Evolutionary conservation across 1,284 basidiomycete species (phyloP), one percentile per base, ranked within the genome.

Genomic region (Apiotrichum domesticum): DNA sequence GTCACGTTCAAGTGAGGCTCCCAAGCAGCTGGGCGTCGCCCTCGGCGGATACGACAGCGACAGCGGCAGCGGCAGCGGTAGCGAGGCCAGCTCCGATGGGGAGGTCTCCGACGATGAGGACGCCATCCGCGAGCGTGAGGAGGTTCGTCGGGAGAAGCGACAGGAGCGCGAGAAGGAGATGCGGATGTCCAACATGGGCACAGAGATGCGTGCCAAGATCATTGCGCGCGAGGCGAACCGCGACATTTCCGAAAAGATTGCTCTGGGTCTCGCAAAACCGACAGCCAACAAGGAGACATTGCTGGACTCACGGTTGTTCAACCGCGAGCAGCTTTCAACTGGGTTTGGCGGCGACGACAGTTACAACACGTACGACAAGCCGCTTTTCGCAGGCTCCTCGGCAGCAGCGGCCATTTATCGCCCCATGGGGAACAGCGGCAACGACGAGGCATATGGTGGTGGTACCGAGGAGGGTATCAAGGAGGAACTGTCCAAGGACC

Each of bases 181-280:
- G 86, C 84, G 96, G 58, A 96, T 98, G 93, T 93, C 84, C 77
- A 98, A 98, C 72, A 99, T 99, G 96, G 96, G 96, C 40, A 86
- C 87, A 39, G 96, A 98, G 77, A 89, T 92, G 73, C 84, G 96
- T 6, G 93, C 96, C 32, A 96, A 96, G 79, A 86, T 91, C 82
- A 81, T 98, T 55, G 91, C 94, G 32, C 79, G 79, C 57, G 90
- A 97, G 72, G 93, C 93, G 79, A 97, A 98, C 74, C 88, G 96
- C 67, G 96, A 98, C 72, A 97, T 99, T 50, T 98, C 95, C 0
- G 96, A 99, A 78, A 98, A 99, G 81, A 88, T 99, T 55, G 96
- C 96, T 2, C 84, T 98, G 21, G 96, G 96, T 39, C 83, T 98
- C 44, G 96, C 96, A 46, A 98, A 98, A 76, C 96, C 96, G 7